These are phyloP conservation scores for Hirsutella rhossiliensis DNA, from an alignment of 2,329 filamentous ascomycete species.

Conservation along the genomic window DNA sequence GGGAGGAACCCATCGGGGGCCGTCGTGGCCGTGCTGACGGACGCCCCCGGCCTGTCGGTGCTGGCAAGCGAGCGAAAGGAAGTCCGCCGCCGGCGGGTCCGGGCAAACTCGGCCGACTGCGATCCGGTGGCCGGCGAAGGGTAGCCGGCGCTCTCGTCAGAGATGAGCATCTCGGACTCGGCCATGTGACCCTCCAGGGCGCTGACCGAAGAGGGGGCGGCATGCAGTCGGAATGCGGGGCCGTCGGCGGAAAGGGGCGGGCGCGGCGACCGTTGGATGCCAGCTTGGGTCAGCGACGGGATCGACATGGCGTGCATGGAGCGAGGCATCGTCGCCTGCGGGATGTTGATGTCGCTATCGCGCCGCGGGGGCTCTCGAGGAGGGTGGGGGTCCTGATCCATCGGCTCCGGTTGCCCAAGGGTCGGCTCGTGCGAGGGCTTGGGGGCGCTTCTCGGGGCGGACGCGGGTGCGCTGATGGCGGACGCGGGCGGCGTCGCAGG, in stretches of 20 bases:
- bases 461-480: background rate
- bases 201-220: slow-evolving; percentile 1
- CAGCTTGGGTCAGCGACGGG: slow-evolving; percentile 10
- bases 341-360: background rate
- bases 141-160: slow-evolving; percentile 16
- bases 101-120: slow-evolving; percentile 1
- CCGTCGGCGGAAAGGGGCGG: background rate
- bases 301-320: slow-evolving; percentile 9
- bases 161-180: slow-evolving; percentile 11
- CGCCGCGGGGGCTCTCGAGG: background rate
- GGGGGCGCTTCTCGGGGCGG: no score
- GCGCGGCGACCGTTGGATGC: slow-evolving; percentile 4
- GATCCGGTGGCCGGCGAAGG: slow-evolving; percentile 13
- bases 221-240: background rate
- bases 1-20: slow-evolving; percentile 7
- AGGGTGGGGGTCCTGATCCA: background rate
- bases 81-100: slow-evolving; percentile 1
- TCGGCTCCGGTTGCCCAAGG: background rate
- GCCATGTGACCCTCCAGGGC: slow-evolving; percentile 4
- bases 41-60: slow-evolving; percentile 6
- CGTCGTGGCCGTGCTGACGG: slow-evolving; percentile 7
- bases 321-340: slow-evolving; percentile 3
- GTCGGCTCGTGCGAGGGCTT: no score
- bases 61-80: slow-evolving; percentile 10
- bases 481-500: background rate